Evolutionary conservation across 2,329 filamentous ascomycete genomes (phyloP), one percentile per base, ranked within the genome.

Genomic region (Neurospora crassa): DNA sequence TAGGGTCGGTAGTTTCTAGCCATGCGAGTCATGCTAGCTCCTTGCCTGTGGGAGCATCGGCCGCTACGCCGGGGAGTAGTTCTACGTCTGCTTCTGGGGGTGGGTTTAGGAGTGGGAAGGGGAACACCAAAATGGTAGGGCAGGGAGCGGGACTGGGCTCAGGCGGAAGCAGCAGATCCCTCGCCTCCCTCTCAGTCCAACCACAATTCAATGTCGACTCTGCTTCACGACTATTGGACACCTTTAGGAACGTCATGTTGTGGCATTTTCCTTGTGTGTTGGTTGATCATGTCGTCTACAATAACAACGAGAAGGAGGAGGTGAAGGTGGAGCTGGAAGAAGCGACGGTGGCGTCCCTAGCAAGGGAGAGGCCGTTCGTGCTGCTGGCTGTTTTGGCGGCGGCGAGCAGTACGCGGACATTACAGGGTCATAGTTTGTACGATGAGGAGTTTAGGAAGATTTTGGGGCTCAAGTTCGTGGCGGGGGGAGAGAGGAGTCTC

Each of bases 401-500:
- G 1, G 83, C 84, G 3, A 85, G 85, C 42, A 83, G 81, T 1
- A 82, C 83, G 40, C 69, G 75, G n/a, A 80, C 84, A n/a, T 75
- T 85, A 29, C 84, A 86, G 73, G 83, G 86, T 0, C 85, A 88
- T 70, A 83, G 78, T 16, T 79, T 86, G 2, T 87, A 89, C 67
- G 87, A 89, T 40, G 83, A 85, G 68, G 87, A 89, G 77, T 86
- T 89, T 69, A 81, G 86, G 40, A 88, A 87, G 75, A 81, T 87
- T 0, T 74, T 88, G n/a, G 86, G 83, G 1, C 79, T 87, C 67
- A 88, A 87, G 76, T 85, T 87, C 53, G 85, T 90, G 0, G 82
- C 87, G 0, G 83, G 84, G 3, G 86, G 87, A 0, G 87, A 90
- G 79, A 83, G 86, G 71, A 87, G 82, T 14, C 72, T 89, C 29